A percentile compares a stretch with the other conserved stretches of the same genome.
Evolutionary conservation across 2,329 filamentous ascomycete species (phyloP).

Genomic region (Drechslerella coelobrocha): DNA sequence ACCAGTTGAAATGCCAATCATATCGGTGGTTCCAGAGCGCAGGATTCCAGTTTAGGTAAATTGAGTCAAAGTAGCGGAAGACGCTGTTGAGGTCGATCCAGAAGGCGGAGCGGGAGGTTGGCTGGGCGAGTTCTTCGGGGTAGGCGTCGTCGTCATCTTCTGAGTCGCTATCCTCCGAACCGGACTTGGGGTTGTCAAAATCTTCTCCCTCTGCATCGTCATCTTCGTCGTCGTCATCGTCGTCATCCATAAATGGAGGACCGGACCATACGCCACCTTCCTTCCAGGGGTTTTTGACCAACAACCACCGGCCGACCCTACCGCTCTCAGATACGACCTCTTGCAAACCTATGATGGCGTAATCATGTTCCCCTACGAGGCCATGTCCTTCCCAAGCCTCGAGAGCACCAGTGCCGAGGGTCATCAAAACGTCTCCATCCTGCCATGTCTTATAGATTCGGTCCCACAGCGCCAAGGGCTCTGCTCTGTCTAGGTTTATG

Average conservation of each 20-base stretch:
- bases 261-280: slow-evolving; percentile 78
- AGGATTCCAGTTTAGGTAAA: slow-evolving; percentile 98
- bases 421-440: slow-evolving; percentile 81
- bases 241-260: slow-evolving; percentile 52
- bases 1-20: slow-evolving; percentile 90
- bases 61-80: slow-evolving; percentile 88
- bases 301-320: slow-evolving; percentile 68
- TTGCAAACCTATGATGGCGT: slow-evolving; percentile 82
- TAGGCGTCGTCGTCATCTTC: slow-evolving; percentile 52
- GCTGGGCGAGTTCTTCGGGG: slow-evolving; percentile 56
- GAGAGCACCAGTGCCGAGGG: slow-evolving; percentile 85
- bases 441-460: slow-evolving; percentile 76
- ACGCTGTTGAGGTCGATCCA: slow-evolving; percentile 92
- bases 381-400: slow-evolving; percentile 81
- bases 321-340: slow-evolving; percentile 62
- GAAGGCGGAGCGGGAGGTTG: slow-evolving; percentile 73
- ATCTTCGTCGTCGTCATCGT: slow-evolving; percentile 48
- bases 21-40: slow-evolving; percentile 79
- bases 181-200: slow-evolving; percentile 22
- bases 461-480: slow-evolving; percentile 77
- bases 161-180: slow-evolving; percentile 28
- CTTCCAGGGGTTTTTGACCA: slow-evolving; percentile 97
- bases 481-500: slow-evolving; percentile 71
- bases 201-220: slow-evolving; percentile 31
- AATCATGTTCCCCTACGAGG: slow-evolving; percentile 88